Conservation (phyloP, 2,329 filamentous ascomycete genomes). For the Colletotrichum zoysiae region DNA sequence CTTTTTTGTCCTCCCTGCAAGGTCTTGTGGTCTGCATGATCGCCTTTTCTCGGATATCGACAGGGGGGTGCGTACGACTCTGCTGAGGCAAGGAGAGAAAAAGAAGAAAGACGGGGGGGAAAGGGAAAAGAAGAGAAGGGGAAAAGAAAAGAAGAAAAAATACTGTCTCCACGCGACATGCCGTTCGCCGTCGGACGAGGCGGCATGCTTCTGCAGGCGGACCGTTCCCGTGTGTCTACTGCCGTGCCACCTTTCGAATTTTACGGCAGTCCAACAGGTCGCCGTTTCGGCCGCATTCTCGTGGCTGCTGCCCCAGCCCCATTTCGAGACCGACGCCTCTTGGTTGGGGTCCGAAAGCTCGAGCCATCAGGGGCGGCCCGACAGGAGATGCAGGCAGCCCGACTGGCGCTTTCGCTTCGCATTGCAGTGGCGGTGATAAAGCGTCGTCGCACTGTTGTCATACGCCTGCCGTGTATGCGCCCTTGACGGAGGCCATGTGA, state of each 20-base stretch:
- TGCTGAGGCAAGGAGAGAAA: conserved; percentile 7
- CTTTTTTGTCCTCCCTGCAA: neutral
- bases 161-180: conserved; percentile 6
- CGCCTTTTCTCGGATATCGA: conserved; percentile 10
- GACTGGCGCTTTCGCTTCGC: neutral
- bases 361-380: conserved; percentile 16
- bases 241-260: conserved; percentile 26
- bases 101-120: neutral
- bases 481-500: neutral
- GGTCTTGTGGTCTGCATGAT: neutral
- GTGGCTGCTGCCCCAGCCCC: conserved; percentile 21
- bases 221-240: conserved; percentile 30
- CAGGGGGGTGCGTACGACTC: conserved; percentile 3
- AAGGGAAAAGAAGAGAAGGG: neutral
- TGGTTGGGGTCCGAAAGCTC: conserved; percentile 22
- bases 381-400: conserved; percentile 16
- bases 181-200: conserved; percentile 25
- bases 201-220: conserved; percentile 24
- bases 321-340: conserved; percentile 21
- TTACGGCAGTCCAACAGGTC: conserved; percentile 17
- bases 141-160: too few species aligned
- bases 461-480: neutral
- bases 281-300: conserved; percentile 7
- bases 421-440: neutral
- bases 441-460: neutral